Evolutionary conservation across 805 yeast species (phyloP), one percentile per base, ranked within the genome.

Genomic region (Candida taoyuanica): DNA sequence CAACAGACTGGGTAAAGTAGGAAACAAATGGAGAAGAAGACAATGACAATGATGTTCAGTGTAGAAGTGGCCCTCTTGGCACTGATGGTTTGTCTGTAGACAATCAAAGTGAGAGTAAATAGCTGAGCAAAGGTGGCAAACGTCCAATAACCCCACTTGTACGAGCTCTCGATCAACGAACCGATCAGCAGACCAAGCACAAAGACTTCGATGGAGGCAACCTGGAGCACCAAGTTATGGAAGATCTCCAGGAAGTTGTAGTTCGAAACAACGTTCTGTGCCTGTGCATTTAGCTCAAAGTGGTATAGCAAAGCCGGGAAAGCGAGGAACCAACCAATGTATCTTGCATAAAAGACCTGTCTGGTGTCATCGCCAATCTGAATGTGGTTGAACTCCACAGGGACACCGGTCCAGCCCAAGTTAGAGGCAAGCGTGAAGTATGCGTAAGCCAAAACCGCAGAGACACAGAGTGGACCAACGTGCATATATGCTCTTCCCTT

Each of bases 111-210:
- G 29, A 70, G 56, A 15, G 66, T 65, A 38, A 65, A 62, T 42
- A 74, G 44, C 58, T 67, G 62, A 26, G 70, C 67, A 42, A 59
- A 58, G 29, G 65, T 64, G 21, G 73, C 77, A 56, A 79, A 74
- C 6, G 74, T 68, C 59, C 73, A 79, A 64, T 74, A 78, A 55
- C 85, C 86, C 84, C 84, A 79, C 57, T 75, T 79, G 60, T 79
- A 79, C 31, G 74, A 60, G 7, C 81, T 68, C 24, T 55, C 46
- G 42, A 79, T 73, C 46, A 79, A 62, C 16, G 73, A 43, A 50
- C 83, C 85, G 52, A 79, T 69, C 56, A 79, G 67, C 29, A 74
- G 63, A 30, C 75, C 70, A 36, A 79, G 63, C 28, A 77, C 75
- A 52, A 65, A 71, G 16, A 72, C 66, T 53, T 65, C 74, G 32